phyloP scores from a whole-genome alignment of 208 protist species.

The Porcisia deanei region DNA sequence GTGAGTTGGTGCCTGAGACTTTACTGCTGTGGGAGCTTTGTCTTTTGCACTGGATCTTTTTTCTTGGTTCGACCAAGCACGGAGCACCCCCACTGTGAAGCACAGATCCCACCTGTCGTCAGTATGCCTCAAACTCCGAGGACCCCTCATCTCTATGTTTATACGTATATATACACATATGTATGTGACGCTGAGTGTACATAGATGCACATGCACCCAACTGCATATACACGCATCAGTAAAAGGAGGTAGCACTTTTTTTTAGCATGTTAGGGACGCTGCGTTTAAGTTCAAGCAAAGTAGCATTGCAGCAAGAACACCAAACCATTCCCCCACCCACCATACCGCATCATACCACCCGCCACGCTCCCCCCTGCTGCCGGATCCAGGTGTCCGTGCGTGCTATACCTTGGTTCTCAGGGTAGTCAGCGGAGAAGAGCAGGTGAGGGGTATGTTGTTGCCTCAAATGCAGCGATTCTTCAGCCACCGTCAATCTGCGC shows the following conservation, averaged over 20 bases:
- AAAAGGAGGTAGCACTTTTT: not conserved
- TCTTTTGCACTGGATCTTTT: not conserved
- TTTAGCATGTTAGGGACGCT: too few species aligned
- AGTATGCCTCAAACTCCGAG: not conserved
- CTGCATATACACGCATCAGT: not conserved
- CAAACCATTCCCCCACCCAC: not conserved
- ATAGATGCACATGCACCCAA: too few species aligned
- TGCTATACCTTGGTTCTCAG: not conserved
- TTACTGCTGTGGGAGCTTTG: not conserved
- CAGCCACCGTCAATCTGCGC: not conserved
- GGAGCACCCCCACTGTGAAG: not conserved
- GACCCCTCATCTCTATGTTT: not conserved
- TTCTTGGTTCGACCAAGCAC: not conserved
- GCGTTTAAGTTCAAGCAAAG: not conserved
- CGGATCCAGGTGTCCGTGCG: not conserved
- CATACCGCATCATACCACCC: not conserved
- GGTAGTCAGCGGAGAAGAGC: not conserved
- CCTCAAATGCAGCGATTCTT: constrained; percentile 4
- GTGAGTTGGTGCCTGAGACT: too few species aligned
- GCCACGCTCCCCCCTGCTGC: not conserved
- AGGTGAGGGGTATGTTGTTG: not conserved
- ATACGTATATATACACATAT: too few species aligned
- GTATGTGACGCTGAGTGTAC: too few species aligned
- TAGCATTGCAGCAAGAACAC: not conserved
- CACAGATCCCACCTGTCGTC: not conserved